A percentile compares a stretch with the other conserved stretches of the same genome.
Conservation (phyloP, 257 asterid species). For the Solanum clarkiae region DNA sequence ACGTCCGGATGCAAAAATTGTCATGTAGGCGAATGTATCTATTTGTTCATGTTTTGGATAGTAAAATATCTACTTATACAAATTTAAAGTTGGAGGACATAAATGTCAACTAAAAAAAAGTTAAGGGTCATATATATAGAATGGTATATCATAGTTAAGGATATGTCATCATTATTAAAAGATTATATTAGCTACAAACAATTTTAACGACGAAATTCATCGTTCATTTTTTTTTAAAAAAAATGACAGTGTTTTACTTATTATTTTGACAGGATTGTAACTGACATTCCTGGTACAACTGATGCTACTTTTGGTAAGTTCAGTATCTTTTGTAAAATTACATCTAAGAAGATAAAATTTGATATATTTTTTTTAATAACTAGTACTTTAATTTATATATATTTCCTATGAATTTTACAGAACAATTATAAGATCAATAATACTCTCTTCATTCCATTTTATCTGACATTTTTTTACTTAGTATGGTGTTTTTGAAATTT, state of each 20-base stretch:
- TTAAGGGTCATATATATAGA: no score
- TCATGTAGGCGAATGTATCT: no score
- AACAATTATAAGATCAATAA: not conserved
- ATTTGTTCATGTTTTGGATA: no score
- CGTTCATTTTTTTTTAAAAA: not conserved
- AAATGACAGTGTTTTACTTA: not conserved
- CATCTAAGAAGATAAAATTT: not conserved
- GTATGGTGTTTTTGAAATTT: no score
- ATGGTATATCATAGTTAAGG: no score
- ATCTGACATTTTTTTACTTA: accelerated
- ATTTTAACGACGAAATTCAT: not conserved
- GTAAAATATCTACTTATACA: no score
- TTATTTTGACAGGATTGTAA: conserved; percentile 32
- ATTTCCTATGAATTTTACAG: no score
- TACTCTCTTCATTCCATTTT: no score
- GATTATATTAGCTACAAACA: not conserved
- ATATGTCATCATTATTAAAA: no score
- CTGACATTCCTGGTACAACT: conserved; percentile 92
- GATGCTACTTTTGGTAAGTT: conserved; percentile 76
- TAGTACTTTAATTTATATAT: not conserved
- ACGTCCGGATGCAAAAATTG: no score
- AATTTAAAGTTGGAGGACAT: no score
- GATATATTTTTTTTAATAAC: not conserved
- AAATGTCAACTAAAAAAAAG: no score
- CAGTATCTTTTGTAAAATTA: not conserved